Evolutionary conservation across 2,329 filamentous ascomycete genomes (phyloP), one percentile per base, ranked within the genome.

Genomic region (Magnaporthiopsis rhizophila): DNA sequence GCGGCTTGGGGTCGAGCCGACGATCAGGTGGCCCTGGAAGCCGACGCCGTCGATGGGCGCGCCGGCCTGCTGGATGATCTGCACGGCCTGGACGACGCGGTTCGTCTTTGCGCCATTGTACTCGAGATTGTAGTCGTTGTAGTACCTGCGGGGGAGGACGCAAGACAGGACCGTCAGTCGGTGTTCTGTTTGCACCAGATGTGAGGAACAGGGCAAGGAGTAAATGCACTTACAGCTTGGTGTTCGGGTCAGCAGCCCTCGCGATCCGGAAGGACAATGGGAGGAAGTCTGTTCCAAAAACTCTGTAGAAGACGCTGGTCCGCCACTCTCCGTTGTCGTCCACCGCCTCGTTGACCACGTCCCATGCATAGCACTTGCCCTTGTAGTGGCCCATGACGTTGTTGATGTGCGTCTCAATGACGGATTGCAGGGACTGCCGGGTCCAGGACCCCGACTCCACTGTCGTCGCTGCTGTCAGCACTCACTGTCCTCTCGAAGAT

Each of bases 101-200:
- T 68, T 71, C 3, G 68, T 67, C 66, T 76, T 76, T 18, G 69
- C 65, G 24, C 69, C 68, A 3, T 71, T 66, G 1, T 64, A 71
- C 69, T 82, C 80, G 64, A 81, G 78, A 66, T 77, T 78, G 72
- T 81, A 83, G 70, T 83, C 80, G 71, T 83, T 83, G 73, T 80
- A 80, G 69, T 81, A 83, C 2, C 45, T 83, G 72, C 67, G 78
- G 80, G 2, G 77, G n/a, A 36, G 8, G 18, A 53, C 18, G 2
- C 45, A 21, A n/a, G 18, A 18, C 38, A 18, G 45, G n/a, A 4
- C 18, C 9, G 45, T 53, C 8, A 53, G 45, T 24, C 8, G 8
- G 34, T 36, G 12, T 24, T n/a, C 15, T n/a, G 45, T n/a, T n/a
- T n/a, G 21, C 11, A 9, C 21, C 18, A 50, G 30, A 30, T 36